Evolutionary conservation across 345 rosid species (phyloP).

Genomic region (Rhodamnia argentea): DNA sequence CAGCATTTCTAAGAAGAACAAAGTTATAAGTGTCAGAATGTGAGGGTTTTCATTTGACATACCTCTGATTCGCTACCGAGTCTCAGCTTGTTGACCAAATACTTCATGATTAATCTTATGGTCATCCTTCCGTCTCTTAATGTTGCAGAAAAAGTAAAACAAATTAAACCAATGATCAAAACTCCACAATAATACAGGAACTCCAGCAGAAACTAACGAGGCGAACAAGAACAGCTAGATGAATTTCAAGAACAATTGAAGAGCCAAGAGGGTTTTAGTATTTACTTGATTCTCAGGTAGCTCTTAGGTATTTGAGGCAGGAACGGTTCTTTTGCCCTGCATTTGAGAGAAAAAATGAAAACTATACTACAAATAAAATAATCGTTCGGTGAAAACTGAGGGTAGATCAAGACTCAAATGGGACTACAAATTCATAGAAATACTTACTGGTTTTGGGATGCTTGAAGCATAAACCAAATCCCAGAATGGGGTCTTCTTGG

Average conservation of each 20-base stretch:
- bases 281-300: slow-evolving; percentile 97
- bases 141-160: background rate
- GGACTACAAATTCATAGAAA: background rate
- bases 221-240: background rate
- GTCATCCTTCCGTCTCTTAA: slow-evolving; percentile 92
- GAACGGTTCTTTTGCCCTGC: slow-evolving; percentile 77
- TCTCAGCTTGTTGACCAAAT: slow-evolving; percentile 81
- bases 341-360: slow-evolving; percentile 4
- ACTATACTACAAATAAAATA: background rate
- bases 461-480: slow-evolving; percentile 90
- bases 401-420: background rate
- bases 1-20: background rate
- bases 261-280: background rate
- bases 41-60: slow-evolving; percentile 13
- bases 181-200: background rate
- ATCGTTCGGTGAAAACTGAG: background rate
- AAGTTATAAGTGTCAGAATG: slow-evolving; percentile 2
- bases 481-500: slow-evolving; percentile 80
- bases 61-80: slow-evolving; percentile 95
- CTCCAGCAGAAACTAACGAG: background rate
- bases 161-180: background rate
- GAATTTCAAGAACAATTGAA: background rate
- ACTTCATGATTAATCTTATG: slow-evolving; percentile 77
- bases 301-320: slow-evolving; percentile 93
- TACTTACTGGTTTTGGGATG: slow-evolving; percentile 92